Percentiles rank a stretch among this genome's conserved stretches.
Conservation (phyloP, 2,329 filamentous ascomycete species). For the Cytospora chrysosperma region DNA sequence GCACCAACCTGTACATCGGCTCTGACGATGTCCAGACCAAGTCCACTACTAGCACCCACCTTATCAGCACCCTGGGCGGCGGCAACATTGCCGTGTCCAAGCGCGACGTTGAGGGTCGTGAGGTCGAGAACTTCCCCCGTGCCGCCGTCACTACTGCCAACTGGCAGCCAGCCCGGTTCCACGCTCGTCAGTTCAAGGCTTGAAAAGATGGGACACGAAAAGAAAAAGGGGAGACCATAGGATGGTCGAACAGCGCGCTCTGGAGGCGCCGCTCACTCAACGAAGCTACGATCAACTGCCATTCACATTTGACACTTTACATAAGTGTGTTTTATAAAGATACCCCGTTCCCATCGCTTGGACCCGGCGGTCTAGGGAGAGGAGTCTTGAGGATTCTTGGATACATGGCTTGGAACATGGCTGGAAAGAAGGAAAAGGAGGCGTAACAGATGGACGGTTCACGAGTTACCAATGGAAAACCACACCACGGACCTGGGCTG, state of each 20-base stretch:
- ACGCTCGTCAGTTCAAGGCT: slow-evolving; percentile 4
- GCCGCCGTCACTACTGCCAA: slow-evolving; percentile 21
- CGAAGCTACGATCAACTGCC: slow-evolving; percentile 23
- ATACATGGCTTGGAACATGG: slow-evolving; percentile 2
- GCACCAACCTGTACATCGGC: slow-evolving; percentile 51
- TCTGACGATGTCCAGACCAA: slow-evolving; percentile 57
- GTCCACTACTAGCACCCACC: slow-evolving; percentile 45
- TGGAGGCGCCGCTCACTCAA: slow-evolving; percentile 23
- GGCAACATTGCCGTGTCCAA: slow-evolving; percentile 30
- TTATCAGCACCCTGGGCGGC: slow-evolving; percentile 51
- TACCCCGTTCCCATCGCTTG: slow-evolving; percentile 19
- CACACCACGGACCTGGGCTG: slow-evolving; percentile 1
- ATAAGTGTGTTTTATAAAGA: slow-evolving; percentile 11
- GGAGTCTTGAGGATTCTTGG: slow-evolving; percentile 16
- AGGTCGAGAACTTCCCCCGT: slow-evolving; percentile 15
- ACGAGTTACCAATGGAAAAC: slow-evolving; percentile 16
- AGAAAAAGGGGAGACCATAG: neutral
- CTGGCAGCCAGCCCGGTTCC: slow-evolving; percentile 16
- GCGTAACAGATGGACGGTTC: slow-evolving; percentile 18
- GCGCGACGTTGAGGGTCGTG: slow-evolving; percentile 14
- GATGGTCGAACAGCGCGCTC: slow-evolving; percentile 19
- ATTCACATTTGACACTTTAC: slow-evolving; percentile 13
- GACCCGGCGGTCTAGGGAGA: slow-evolving; percentile 16
- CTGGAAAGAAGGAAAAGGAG: neutral
- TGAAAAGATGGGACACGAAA: neutral